These are phyloP conservation scores for Tuber melanosporum DNA, from an alignment of 495 filamentous ascomycete genomes.

Conservation along the genomic window DNA sequence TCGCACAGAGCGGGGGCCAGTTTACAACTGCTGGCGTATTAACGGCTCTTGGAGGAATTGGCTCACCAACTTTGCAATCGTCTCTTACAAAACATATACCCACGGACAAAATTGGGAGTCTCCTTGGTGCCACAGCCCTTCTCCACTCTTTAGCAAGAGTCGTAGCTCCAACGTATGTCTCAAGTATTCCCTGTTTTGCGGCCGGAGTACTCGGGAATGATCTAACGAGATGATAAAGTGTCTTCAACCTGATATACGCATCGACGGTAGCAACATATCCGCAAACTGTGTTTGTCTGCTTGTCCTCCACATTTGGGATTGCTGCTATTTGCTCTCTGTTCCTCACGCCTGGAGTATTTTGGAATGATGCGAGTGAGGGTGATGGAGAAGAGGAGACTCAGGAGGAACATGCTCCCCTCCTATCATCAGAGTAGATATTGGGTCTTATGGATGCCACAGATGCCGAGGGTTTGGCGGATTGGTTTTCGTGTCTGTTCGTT, in stretches of 20 bases:
- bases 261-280: slow-evolving; percentile 68
- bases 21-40: slow-evolving; percentile 63
- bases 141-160: slow-evolving; percentile 77
- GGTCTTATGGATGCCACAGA: not conserved
- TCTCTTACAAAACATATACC: slow-evolving; percentile 87
- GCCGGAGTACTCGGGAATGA: too few species aligned
- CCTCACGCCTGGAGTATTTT: slow-evolving; percentile 25
- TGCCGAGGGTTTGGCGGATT: not conserved
- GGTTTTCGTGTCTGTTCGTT: not conserved
- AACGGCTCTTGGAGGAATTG: slow-evolving; percentile 74
- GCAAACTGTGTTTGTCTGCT: slow-evolving; percentile 73
- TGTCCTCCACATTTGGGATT: slow-evolving; percentile 60
- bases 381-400: slow-evolving; percentile 6
- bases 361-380: slow-evolving; percentile 16
- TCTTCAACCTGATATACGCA: slow-evolving; percentile 82
- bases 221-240: slow-evolving; percentile 7
- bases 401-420: not conserved
- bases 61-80: slow-evolving; percentile 71
- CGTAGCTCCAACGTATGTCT: slow-evolving; percentile 55
- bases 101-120: slow-evolving; percentile 66
- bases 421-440: not conserved
- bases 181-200: not conserved
- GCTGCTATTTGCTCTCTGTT: slow-evolving; percentile 62
- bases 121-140: slow-evolving; percentile 80
- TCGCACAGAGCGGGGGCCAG: slow-evolving; percentile 52